Base-by-base conservation (phyloP, 208 protist species). In the Leishmania guyanensis region DNA sequence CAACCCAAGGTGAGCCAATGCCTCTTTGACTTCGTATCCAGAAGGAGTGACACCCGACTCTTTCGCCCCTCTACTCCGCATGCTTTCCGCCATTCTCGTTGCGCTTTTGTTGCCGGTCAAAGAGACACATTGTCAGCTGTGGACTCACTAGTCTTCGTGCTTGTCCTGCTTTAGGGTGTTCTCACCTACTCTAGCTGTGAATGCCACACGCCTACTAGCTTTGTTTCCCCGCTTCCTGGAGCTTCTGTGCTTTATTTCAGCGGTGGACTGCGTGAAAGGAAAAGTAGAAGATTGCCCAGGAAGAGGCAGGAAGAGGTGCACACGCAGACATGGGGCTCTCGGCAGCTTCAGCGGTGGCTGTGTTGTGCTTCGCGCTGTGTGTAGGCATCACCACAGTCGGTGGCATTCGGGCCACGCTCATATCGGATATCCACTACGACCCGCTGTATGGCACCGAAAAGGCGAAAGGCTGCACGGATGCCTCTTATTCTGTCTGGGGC, bases 341-440 rank as follows among this genome's bases (percentile, higher is more conserved):
- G 22, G 26, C 9, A 51, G 20, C 20, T 48, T 58, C 48, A 50
- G 53, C 22, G 39, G 53, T 77, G 74, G 74, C 36, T 9, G 74
- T 36, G 56, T 29, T 60, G 72, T 76, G n/a, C 72, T 17, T 62
- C 36, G 29, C 79, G 71, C 22, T 80, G 17, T 50, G 53, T 9
- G 22, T 77, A 17, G 10, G 14, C 36, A 46, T 64, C 22, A 50
- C 43, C 2, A 46, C 56, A 14, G 62, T 62, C 3, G 36, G 72
- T 58, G 84, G 81, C 0, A 22, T 80, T 43, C 71, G 84, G 14
- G 69, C 94, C 16, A 90, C 76, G 58, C 76, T 96, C 14, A 78
- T 96, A 29, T 94, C 93, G 1, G 94, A 97, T 74, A 90, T 94
- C 65, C 94, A 97, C 82, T 93, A 89, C 75, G 94, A 97, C 80